Base-by-base conservation (phyloP, 1,284 basidiomycete genomes). In the Irpex sp. region DNA sequence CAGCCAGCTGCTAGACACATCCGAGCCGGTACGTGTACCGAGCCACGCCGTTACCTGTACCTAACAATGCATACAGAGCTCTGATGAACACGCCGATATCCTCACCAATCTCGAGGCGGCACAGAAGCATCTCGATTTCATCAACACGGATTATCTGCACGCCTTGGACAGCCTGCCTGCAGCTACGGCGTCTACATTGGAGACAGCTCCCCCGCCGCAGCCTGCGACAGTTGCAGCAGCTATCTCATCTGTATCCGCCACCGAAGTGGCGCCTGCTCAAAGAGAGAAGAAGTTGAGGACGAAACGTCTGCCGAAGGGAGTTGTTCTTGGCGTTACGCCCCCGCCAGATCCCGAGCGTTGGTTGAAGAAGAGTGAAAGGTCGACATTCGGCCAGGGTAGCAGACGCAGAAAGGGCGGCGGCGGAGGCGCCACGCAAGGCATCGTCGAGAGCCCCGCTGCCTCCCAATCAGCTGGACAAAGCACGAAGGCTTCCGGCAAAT, bases 21-120 rank as follows among this genome's bases (percentile, higher is more conserved):
- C 87, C 55, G 85, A 91, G 63, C 82, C 86, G 51, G 92, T 93
- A 71, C 68, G 86, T 79, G 44, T 2, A 37, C 57, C 7, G 19
- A 11, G 40, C 54, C 57, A 17, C 31, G 56, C 52, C 62, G 55
- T 62, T 61, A 40, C 17, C 40, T 13, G 17, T 57, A 19, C 57
- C 37, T 26, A 48, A 36, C 58, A 58, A 62, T 60, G 17, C 63
- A 48, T 19, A 37, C 71, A 94, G 91, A 79, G 87, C 67, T 88
- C 92, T n/a, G 89, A 94, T 70, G 94, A 96, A 78, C 85, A 93
- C 72, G 85, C 89, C 5, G 94, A 96, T 72, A 88, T 96, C 71
- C 79, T 91, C 58, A 93, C 86, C 64, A 96, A 96, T 75, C 84
- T 94, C 62, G 81, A 85, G 56, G 92, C 93, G 1, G 83, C 92